These are phyloP conservation scores for Bipolaris zeicola DNA, from an alignment of 2,329 filamentous ascomycete species.

Conservation along the genomic window DNA sequence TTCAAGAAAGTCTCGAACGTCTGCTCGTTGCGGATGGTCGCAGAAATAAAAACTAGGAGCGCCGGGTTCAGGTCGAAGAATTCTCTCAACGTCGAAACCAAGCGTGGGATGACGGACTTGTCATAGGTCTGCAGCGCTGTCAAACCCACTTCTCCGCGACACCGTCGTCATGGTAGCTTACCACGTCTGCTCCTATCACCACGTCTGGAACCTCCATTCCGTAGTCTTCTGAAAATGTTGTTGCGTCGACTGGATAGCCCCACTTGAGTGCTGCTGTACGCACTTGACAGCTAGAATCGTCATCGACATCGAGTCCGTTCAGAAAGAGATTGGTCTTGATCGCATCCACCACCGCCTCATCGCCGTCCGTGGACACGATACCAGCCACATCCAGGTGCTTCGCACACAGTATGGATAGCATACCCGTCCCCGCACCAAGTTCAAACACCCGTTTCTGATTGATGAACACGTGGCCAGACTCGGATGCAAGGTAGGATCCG, in stretches of 20 bases:
- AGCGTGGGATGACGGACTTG: constrained; percentile 63
- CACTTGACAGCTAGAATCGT: constrained; percentile 41
- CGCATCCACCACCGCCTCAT: constrained; percentile 71
- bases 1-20: constrained; percentile 70
- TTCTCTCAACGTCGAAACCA: constrained; percentile 68
- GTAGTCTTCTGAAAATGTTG: constrained; percentile 62
- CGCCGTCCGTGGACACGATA: constrained; percentile 75
- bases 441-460: constrained; percentile 67
- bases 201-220: constrained; percentile 60
- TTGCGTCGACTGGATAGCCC: constrained; percentile 65
- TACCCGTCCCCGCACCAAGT: constrained; percentile 77
- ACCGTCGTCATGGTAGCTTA: constrained; percentile 41
- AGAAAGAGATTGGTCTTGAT: constrained; percentile 71
- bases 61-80: constrained; percentile 63
- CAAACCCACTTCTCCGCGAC: constrained; percentile 18
- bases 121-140: constrained; percentile 68
- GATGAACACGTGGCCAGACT: constrained; percentile 55
- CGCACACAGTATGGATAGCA: constrained; percentile 75
- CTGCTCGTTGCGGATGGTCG: constrained; percentile 71
- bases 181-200: constrained; percentile 75
- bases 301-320: constrained; percentile 64
- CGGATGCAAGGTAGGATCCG: constrained; percentile 65
- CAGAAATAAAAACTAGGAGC: constrained; percentile 68
- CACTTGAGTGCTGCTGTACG: constrained; percentile 65
- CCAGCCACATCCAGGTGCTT: constrained; percentile 65